phyloP scores from a whole-genome alignment of 2,329 filamentous ascomycete genomes.

The Diaporthe citri region DNA sequence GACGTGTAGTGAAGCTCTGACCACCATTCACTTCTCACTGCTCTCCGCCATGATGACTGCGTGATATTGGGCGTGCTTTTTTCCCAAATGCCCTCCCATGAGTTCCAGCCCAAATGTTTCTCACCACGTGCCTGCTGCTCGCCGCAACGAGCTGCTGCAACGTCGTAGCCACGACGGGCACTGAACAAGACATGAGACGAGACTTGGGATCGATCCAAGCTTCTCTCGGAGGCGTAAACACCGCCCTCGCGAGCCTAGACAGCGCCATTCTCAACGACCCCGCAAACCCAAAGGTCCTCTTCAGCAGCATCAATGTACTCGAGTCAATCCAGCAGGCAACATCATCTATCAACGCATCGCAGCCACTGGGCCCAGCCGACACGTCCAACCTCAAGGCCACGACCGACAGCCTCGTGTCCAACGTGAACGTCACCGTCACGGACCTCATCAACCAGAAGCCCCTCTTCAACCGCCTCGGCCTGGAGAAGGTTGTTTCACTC shows the following conservation, averaged over 20 bases:
- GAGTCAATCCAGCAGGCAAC: slow-evolving; percentile 1
- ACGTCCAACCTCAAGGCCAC: not conserved
- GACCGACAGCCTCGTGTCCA: slow-evolving; percentile 20
- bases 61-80: not conserved
- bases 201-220: slow-evolving; percentile 3
- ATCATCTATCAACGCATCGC: slow-evolving; percentile 4
- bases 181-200: not conserved
- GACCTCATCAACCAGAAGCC: slow-evolving; percentile 55
- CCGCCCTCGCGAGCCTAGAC: not conserved
- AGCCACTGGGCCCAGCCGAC: not conserved
- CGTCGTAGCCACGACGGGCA: not conserved
- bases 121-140: slow-evolving; percentile 17
- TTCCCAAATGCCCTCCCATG: not conserved
- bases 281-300: not conserved
- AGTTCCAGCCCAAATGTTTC: not conserved
- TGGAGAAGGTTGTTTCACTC: slow-evolving; percentile 84
- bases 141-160: not conserved
- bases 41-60: not conserved
- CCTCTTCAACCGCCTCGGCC: slow-evolving; percentile 69
- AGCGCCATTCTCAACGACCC: slow-evolving; percentile 1
- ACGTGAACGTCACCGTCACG: slow-evolving; percentile 56
- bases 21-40: not conserved
- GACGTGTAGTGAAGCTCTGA: not conserved
- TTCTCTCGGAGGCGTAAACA: slow-evolving; percentile 9
- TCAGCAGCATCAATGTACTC: not conserved